Evolutionary conservation across 2,329 filamentous ascomycete genomes (phyloP), one percentile per base, ranked within the genome.

Genomic region (Stagonosporopsis cucurbitacearum): DNA sequence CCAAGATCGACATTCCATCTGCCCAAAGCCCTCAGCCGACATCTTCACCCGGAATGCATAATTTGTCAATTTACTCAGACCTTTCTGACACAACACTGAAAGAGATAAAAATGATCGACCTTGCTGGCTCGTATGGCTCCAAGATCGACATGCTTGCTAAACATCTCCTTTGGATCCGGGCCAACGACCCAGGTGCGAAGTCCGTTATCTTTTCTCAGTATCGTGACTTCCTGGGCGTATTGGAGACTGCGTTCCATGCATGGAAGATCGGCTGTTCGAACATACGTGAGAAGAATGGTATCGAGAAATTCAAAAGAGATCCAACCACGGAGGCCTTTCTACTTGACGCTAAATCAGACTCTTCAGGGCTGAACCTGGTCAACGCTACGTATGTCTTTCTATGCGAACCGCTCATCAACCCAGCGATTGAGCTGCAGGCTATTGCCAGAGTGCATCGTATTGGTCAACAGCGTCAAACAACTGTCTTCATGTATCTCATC

Each of bases 361-460:
- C 91, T 0, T 93, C 90, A 1, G 95, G 95, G 0, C 81, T 99
- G 26, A 98, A 96, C 59, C 84, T 99, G 0, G 89, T 96, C 62
- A 94, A 96, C 67, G 95, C 94, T 4, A 96, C 87, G 43, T 92
- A 98, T 70, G 92, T 98, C 1, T 96, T 98, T 70, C 83, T 99
- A 4, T 96, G 92, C 73, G 95, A 99, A 71, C 95, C 95, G 2
- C 80, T 98, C 3, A 86, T 98, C 65, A 96, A 98, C 70, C 94
- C 94, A 0, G 92, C 93, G 0, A 86, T 99, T 15, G 95, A 98
- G 75, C 82, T 98, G 9, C 95, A 99, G 75, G 94, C 93, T 13
- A 96, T 98, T 68, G 93, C 94, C 0, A 89, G 95, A 52, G 93
- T 99, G 1, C 92, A 99, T 72, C 87, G 95, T 32, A 99, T 99